phyloP scores from a whole-genome alignment of 306 rosid species.

The Cucurbita maxima region DNA sequence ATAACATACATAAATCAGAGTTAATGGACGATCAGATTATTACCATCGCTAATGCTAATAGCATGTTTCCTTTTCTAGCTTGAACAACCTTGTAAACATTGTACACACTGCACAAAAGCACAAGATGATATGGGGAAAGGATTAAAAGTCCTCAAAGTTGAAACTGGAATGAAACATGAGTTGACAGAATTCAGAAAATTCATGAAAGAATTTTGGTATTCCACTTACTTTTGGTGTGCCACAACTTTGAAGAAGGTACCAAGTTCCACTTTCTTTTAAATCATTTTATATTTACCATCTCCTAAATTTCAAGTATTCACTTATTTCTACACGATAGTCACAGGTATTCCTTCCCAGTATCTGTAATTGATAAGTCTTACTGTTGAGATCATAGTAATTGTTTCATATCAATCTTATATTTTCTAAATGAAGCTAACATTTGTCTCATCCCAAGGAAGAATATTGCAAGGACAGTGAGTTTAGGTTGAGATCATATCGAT shows the following conservation, averaged over 20 bases:
- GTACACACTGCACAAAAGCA: conserved; percentile 40
- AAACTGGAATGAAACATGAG: not conserved
- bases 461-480: no score
- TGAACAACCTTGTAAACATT: conserved; percentile 73
- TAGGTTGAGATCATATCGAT: no score
- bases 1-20: not conserved
- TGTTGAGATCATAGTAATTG: not conserved
- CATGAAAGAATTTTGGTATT: not conserved
- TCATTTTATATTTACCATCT: not conserved
- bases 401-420: not conserved
- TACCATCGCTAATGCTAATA: conserved; percentile 87
- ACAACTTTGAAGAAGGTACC: not conserved
- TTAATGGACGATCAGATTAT: not conserved
- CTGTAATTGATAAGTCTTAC: not conserved
- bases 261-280: not conserved
- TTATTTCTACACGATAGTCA: not conserved
- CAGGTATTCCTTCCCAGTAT: not conserved
- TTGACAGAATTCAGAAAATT: not conserved
- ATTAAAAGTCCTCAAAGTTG: not conserved
- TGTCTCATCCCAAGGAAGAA: no score
- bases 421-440: not conserved
- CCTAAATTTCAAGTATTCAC: not conserved
- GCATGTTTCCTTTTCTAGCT: conserved; percentile 64
- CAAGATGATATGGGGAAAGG: not conserved
- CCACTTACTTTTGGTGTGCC: not conserved